Evolutionary conservation across 139 green algal species (phyloP).

Genomic region (Picochlorum sp.): DNA sequence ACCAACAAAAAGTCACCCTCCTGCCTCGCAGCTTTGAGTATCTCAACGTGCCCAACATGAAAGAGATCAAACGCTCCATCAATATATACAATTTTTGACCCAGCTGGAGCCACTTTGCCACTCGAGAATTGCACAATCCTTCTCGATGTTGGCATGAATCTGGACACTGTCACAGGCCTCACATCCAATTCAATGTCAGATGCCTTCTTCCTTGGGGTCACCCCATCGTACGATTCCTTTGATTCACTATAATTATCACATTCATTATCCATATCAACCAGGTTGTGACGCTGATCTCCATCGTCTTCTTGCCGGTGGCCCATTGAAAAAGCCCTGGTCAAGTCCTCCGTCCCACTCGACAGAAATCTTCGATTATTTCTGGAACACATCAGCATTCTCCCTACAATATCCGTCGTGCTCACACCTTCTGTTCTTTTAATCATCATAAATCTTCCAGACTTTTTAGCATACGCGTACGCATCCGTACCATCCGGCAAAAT

Average conservation of each 20-base stretch:
- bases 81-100: slow-evolving; percentile 89
- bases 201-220: too few relatives aligned
- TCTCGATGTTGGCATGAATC: slow-evolving; percentile 88
- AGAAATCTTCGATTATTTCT: slow-evolving; percentile 48
- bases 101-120: slow-evolving; percentile 35
- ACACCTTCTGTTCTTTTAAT: slow-evolving; percentile 98
- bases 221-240: too few relatives aligned
- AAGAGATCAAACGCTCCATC: slow-evolving; percentile 98
- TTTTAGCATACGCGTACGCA: slow-evolving; percentile 91
- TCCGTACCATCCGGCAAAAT: slow-evolving; percentile 95
- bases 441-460: slow-evolving; percentile 79
- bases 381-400: slow-evolving; percentile 89
- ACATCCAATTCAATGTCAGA: background rate
- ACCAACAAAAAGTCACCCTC: slow-evolving; percentile 95
- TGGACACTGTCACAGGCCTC: slow-evolving; percentile 29
- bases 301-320: background rate
- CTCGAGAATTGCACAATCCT: slow-evolving; percentile 65
- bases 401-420: slow-evolving; percentile 97
- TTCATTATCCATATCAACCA: background rate
- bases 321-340: slow-evolving; percentile 8
- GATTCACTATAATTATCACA: too few relatives aligned
- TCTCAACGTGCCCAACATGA: slow-evolving; percentile 90
- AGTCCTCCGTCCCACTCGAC: background rate
- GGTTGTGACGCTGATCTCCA: background rate
- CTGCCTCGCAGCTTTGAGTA: slow-evolving; percentile 71